Base-by-base conservation (phyloP, 2,329 filamentous ascomycete genomes). In the Daldinia sp. region DNA sequence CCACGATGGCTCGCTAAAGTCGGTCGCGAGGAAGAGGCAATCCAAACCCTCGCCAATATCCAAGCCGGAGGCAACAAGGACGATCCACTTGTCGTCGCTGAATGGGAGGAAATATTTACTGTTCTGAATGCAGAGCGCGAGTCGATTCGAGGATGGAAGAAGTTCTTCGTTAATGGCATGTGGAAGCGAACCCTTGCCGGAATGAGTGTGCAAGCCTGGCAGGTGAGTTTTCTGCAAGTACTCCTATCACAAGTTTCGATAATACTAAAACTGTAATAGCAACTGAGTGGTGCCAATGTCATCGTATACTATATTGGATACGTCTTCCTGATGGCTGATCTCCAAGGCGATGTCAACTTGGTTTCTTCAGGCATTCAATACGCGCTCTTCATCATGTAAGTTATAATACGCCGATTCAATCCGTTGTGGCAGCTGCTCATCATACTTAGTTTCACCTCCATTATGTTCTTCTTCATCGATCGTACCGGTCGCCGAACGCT, bases 1-100 rank as follows among this genome's bases (percentile, higher is more conserved):
- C 88, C 88, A 2, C 82, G 89, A 74, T 91, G 88, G 89, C 81
- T 91, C 15, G 88, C 88, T 13, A 85, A 85, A 70, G 84, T 89
- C 30, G 88, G 89, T 60, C 85, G 88, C 10, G 88, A 87, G 81
- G 84, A 89, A 69, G 88, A 85, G 60, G 79, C 80, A 18, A 82
- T 87, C 2, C 76, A 85, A 41, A 84, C 83, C 0, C 81, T 90
- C 33, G 87, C 87, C 9, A 76, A 84, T 58, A 83, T 90, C 2
- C 88, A 90, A 66, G 87, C 85, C 2, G 80, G 81, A 1, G 88
- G 88, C 4, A 82, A 90, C 63, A 78, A 80, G 20, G 78, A 84
- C 6, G 83, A 89, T 65, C 85, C 88, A 0, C 72, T 85, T 1
- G 87, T 90, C 6, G 74, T 88, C 28, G 85, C 86, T 0, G 88